Percentiles rank a stretch among this genome's conserved stretches.
These are phyloP conservation scores for Zelopaecilomyces penicillatus DNA, from an alignment of 2,329 filamentous ascomycete genomes.

Conservation along the genomic window DNA sequence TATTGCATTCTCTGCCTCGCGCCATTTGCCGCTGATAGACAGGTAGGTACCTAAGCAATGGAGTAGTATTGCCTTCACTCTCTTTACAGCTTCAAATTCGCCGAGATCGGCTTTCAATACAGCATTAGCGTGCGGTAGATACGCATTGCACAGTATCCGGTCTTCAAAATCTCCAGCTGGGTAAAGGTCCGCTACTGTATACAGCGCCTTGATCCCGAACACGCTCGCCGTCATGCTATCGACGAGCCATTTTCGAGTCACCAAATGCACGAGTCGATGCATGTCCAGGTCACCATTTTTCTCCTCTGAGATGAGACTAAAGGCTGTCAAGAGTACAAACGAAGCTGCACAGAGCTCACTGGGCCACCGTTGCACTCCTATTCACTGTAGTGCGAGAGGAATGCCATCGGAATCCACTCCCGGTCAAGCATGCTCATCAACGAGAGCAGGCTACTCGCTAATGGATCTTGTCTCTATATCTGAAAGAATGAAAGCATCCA, in stretches of 20 bases:
- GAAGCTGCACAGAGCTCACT: constrained; percentile 3
- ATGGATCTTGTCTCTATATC: constrained; percentile 16
- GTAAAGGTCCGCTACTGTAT: background rate
- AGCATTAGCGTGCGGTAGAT: constrained; percentile 1
- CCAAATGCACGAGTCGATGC: constrained; percentile 26
- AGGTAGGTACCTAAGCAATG: background rate
- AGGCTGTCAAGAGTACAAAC: constrained; percentile 19
- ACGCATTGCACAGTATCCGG: constrained; percentile 2
- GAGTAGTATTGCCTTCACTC: background rate
- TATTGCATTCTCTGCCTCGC: background rate
- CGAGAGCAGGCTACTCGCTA: constrained; percentile 20
- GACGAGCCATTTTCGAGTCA: constrained; percentile 22
- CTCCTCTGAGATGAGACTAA: constrained; percentile 15
- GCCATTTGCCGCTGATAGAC: background rate
- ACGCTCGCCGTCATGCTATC: background rate
- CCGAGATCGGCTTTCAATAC: background rate
- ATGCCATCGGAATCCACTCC: constrained; percentile 18
- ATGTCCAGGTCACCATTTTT: constrained; percentile 15
- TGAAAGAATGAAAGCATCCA: constrained; percentile 25
- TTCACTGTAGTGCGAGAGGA: constrained; percentile 10
- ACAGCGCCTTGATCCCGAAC: background rate
- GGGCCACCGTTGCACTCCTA: background rate
- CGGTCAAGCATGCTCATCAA: constrained; percentile 23
- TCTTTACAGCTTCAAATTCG: background rate
- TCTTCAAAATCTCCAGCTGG: background rate